Percentiles rank a stretch among this genome's conserved stretches.
Evolutionary conservation across 78 protist genomes (phyloP).

Genomic region (Dictyostelium intermedium): DNA sequence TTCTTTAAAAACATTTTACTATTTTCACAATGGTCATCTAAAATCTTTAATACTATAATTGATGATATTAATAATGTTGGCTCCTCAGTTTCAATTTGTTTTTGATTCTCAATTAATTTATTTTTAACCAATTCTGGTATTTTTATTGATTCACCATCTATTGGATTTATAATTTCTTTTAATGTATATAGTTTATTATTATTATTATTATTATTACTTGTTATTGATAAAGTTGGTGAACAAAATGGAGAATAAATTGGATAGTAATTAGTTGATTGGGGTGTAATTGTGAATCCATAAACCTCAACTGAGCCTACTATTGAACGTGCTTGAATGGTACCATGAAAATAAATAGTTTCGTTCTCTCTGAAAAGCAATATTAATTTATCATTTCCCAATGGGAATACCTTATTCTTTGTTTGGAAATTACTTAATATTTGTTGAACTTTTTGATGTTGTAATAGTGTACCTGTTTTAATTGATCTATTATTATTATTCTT

Average conservation of each 20-base stretch:
- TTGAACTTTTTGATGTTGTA: slow-evolving; percentile 8
- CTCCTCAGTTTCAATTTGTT: neutral
- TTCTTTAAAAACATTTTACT: neutral
- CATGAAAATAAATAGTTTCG: slow-evolving; percentile 51
- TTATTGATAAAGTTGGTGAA: slow-evolving; percentile 36
- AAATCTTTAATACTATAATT: neutral
- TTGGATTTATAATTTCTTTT: neutral
- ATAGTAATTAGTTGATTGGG: neutral
- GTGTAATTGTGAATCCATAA: slow-evolving; percentile 22
- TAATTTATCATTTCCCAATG: neutral
- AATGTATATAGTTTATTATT: neutral
- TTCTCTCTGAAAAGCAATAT: neutral
- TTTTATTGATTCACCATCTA: too few species aligned
- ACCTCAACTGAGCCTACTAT: slow-evolving; percentile 3
- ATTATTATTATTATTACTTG: neutral
- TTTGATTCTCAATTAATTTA: neutral
- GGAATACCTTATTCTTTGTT: neutral
- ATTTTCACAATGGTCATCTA: slow-evolving; percentile 7
- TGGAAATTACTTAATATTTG: neutral
- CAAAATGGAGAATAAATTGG: slow-evolving; percentile 59
- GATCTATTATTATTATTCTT: too few species aligned
- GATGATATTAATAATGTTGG: neutral
- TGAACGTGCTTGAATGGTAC: neutral
- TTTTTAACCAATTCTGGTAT: neutral
- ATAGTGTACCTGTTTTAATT: neutral